A percentile compares a stretch with the other conserved stretches of the same genome.
These are phyloP conservation scores for Saccharomyces eubayanus DNA, from an alignment of 805 yeast species.

Conservation along the genomic window DNA sequence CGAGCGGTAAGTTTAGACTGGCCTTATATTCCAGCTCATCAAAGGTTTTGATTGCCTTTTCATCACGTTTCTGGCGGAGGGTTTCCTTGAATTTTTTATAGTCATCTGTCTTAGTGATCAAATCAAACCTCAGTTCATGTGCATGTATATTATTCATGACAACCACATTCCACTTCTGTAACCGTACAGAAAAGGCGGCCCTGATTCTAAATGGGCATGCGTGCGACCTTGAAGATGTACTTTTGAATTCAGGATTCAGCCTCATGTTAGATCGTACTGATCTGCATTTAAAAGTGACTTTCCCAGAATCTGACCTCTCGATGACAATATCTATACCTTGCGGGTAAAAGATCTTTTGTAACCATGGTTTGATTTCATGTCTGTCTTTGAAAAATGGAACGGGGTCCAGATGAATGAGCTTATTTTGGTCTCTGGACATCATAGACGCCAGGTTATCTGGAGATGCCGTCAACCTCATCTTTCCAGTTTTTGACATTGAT, in stretches of 20 bases:
- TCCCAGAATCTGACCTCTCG: constrained; percentile 50
- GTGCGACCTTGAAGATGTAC: constrained; percentile 17
- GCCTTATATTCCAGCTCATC: constrained; percentile 29
- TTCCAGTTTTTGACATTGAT: background rate
- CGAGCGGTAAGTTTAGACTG: constrained; percentile 25
- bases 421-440: constrained; percentile 23
- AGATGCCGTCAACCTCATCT: constrained; percentile 2
- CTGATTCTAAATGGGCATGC: constrained; percentile 57
- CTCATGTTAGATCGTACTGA: constrained; percentile 16
- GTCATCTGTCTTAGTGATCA: constrained; percentile 23
- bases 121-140: constrained; percentile 36
- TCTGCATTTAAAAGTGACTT: constrained; percentile 55
- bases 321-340: constrained; percentile 49
- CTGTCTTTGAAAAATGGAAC: constrained; percentile 34
- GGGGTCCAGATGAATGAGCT: constrained; percentile 31
- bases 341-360: constrained; percentile 37
- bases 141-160: constrained; percentile 53
- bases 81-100: constrained; percentile 27
- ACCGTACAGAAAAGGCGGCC: constrained; percentile 48
- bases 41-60: constrained; percentile 25
- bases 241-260: background rate
- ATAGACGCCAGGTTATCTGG: constrained; percentile 9
- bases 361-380: constrained; percentile 53
- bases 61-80: constrained; percentile 20
- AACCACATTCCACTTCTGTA: constrained; percentile 49